Evolutionary conservation across 2,329 filamentous ascomycete genomes (phyloP), one percentile per base, ranked within the genome.

Genomic region (Herpotrichia juniperi): DNA sequence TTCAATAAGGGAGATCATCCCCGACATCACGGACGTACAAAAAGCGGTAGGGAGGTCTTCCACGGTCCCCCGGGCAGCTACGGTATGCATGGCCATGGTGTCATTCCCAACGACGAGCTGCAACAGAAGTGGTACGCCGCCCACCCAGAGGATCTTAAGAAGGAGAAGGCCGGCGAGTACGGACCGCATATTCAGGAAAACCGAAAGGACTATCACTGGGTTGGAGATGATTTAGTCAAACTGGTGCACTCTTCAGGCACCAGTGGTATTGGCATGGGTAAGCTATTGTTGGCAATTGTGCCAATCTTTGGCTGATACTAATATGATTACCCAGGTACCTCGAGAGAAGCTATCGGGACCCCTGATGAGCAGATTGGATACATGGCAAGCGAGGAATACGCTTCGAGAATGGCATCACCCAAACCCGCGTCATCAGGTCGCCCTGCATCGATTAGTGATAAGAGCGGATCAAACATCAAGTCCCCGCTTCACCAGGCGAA

Each of bases 81-180:
- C 67, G 93, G 93, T 56, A 84, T 96, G 49, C 93, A 96, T 66
- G 91, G 93, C 39, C 93, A 97, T 67, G 92, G 91, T 47, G 80
- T 90, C 22, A 81, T 84, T 16, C 81, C 88, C 2, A 84, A 86
- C 50, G 90, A 96, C 75, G 91, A 88, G 69, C 90, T 97, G 34
- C 91, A 96, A 66, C 90, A 90, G 76, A 89, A 90, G 22, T 97
- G 96, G 83, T 96, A 94, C 68, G 86, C 91, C 65, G 97, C 94
- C 76, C 92, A 96, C 67, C 93, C 93, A 0, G 90, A 97, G 39
- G 83, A 84, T 60, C 80, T 88, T 25, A 81, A 84, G 49, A 86
- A 88, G 69, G 91, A 93, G 74, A 90, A 93, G 68, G 83, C 86
- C 59, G 85, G 82, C 35, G 81, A 83, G 58, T 88, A 88, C 65